phyloP scores from a whole-genome alignment of 2,329 filamentous ascomycete species.

The Paraphaeosphaeria sporulosa region DNA sequence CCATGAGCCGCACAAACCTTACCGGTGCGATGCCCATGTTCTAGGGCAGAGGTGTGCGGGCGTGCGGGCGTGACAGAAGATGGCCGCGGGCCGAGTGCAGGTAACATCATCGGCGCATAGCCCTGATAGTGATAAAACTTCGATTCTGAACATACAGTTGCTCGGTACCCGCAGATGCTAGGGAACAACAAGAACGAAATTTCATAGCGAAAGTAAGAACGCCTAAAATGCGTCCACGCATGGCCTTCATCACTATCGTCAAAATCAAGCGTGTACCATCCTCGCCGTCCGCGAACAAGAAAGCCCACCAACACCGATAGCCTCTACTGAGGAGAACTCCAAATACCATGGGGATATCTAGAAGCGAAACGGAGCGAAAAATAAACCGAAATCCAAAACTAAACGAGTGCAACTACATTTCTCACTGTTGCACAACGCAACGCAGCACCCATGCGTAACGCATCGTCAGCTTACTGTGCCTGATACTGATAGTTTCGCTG shows the following conservation, averaged over 20 bases:
- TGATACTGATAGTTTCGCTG: conserved; percentile 45
- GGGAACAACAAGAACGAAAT: conserved; percentile 6
- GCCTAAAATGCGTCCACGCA: conserved; percentile 16
- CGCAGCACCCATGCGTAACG: neutral
- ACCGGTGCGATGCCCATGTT: conserved; percentile 4
- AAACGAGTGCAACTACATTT: conserved; percentile 10
- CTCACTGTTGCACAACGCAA: conserved; percentile 8
- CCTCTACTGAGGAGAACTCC: conserved; percentile 18
- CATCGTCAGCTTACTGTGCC: conserved; percentile 25
- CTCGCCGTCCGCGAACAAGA: neutral
- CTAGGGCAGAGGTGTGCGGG: neutral
- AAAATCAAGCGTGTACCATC: conserved; percentile 1
- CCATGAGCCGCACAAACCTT: conserved; percentile 11
- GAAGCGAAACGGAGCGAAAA: conserved; percentile 10
- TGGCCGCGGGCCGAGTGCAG: neutral
- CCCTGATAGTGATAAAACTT: neutral
- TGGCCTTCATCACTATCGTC: conserved; percentile 16
- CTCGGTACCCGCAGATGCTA: conserved; percentile 9
- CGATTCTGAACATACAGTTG: conserved; percentile 12
- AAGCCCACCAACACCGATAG: conserved; percentile 3
- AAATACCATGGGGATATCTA: conserved; percentile 23
- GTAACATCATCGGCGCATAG: neutral
- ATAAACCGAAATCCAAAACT: conserved; percentile 16
- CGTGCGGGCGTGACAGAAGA: neutral
- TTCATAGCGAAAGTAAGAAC: conserved; percentile 15